These are phyloP conservation scores for Tolypocladium ophioglossoides DNA, from an alignment of 2,329 filamentous ascomycete species.

Conservation along the genomic window DNA sequence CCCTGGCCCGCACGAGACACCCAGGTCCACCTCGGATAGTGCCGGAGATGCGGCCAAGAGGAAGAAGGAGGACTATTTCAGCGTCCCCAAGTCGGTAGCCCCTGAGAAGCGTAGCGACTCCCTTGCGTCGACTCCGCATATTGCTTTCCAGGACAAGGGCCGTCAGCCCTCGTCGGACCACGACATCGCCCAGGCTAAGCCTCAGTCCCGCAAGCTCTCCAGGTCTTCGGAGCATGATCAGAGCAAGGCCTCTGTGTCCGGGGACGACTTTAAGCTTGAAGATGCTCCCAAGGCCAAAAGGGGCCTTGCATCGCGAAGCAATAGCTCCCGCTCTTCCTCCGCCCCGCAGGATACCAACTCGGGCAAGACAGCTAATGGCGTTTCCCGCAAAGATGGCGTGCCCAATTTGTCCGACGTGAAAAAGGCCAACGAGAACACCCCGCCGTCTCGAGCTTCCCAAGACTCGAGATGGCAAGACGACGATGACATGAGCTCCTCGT, in stretches of 20 bases:
- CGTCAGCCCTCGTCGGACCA: conserved; percentile 48
- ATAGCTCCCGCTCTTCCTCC: conserved; percentile 31
- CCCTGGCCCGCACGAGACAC: conserved; percentile 44
- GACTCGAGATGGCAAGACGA: conserved; percentile 49
- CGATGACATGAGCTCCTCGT: conserved; percentile 32
- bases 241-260: conserved; percentile 15
- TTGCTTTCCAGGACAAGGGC: conserved; percentile 80
- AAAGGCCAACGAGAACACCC: conserved; percentile 24
- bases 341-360: conserved; percentile 24
- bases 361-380: conserved; percentile 23
- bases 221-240: conserved; percentile 23
- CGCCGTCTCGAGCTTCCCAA: conserved; percentile 41
- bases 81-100: conserved; percentile 27
- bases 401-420: conserved; percentile 14
- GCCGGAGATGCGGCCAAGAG: conserved; percentile 32
- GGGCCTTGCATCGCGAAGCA: conserved; percentile 27
- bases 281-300: conserved; percentile 63
- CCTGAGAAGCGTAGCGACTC: conserved; percentile 38
- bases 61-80: conserved; percentile 52
- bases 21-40: conserved; percentile 40
- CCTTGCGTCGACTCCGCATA: conserved; percentile 64
- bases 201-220: conserved; percentile 35
- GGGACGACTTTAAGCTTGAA: conserved; percentile 61
- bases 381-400: conserved; percentile 13
- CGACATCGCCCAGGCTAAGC: conserved; percentile 41